Evolutionary conservation across 495 filamentous ascomycete species (phyloP).

Genomic region (Penicillium bialowiezense): DNA sequence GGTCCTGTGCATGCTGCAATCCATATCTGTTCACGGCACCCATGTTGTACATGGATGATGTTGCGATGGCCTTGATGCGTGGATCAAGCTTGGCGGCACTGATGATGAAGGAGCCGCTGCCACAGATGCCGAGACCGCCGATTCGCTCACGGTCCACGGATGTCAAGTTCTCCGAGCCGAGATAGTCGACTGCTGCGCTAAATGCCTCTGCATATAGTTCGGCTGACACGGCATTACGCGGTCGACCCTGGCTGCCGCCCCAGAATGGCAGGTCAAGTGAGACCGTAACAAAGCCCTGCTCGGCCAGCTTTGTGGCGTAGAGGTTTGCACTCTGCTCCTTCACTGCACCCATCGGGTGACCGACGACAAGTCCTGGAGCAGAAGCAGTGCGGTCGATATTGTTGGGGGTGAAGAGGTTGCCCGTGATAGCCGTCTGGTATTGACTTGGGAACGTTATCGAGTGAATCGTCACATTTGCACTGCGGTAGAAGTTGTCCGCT

Average conservation of each 20-base stretch:
- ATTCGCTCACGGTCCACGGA: constrained; percentile 33
- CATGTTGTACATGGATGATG: constrained; percentile 31
- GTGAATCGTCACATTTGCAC: constrained; percentile 16
- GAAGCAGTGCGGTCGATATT: constrained; percentile 7
- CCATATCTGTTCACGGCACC: constrained; percentile 22
- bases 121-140: constrained; percentile 42
- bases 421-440: constrained; percentile 18
- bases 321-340: constrained; percentile 42
- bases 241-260: constrained; percentile 34
- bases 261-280: constrained; percentile 35
- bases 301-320: constrained; percentile 34
- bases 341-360: constrained; percentile 36
- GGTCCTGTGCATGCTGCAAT: constrained; percentile 12
- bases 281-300: constrained; percentile 36
- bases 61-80: constrained; percentile 38
- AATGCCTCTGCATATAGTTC: constrained; percentile 37
- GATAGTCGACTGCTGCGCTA: constrained; percentile 38
- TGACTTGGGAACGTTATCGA: constrained; percentile 21
- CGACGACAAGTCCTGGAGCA: constrained; percentile 20
- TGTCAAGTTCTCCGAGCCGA: constrained; percentile 22
- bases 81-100: constrained; percentile 40
- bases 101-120: constrained; percentile 31
- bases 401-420: constrained; percentile 22
- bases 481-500: constrained; percentile 30
- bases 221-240: constrained; percentile 34